These are phyloP conservation scores for Elongisporangium prolatum DNA, from an alignment of 352 stramenopile species.

Conservation along the genomic window DNA sequence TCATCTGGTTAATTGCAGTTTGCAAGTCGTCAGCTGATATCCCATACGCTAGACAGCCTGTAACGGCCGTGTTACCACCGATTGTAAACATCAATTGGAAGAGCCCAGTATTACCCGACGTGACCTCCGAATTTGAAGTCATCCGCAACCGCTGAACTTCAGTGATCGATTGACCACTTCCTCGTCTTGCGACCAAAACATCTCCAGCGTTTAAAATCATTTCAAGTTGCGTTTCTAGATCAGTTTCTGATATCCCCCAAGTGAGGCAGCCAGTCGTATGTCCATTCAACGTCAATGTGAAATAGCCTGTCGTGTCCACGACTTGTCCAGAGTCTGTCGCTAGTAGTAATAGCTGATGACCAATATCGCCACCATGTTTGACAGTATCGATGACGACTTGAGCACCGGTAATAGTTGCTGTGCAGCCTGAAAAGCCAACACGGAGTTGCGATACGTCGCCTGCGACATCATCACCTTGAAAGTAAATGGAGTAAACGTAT, in stretches of 20 bases:
- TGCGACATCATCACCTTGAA: conserved; percentile 70
- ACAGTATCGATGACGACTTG: conserved; percentile 33
- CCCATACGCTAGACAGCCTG: conserved; percentile 69
- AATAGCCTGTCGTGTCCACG: conserved; percentile 50
- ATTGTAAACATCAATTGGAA: conserved; percentile 67
- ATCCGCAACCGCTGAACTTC: conserved; percentile 69
- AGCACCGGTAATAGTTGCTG: conserved; percentile 14
- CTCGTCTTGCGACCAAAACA: conserved; percentile 52
- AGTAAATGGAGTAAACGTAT: conserved; percentile 94
- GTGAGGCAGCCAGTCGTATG: conserved; percentile 34
- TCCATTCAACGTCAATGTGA: conserved; percentile 26
- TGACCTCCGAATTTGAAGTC: conserved; percentile 62
- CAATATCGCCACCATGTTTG: conserved; percentile 73
- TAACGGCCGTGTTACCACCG: conserved; percentile 40
- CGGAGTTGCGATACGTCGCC: conserved; percentile 73
- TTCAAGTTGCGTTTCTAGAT: conserved; percentile 47
- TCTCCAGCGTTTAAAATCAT: conserved; percentile 27
- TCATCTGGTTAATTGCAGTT: conserved; percentile 53
- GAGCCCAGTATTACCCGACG: conserved; percentile 28
- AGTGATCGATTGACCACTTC: conserved; percentile 54
- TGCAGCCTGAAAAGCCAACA: conserved; percentile 18
- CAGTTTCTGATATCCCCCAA: conserved; percentile 46
- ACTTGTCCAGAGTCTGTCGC: conserved; percentile 80
- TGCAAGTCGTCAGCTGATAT: conserved; percentile 55
- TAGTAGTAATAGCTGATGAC: conserved; percentile 75